These are phyloP conservation scores for Berberis thunbergii DNA, from an alignment of 164 flowering plant species.

Conservation along the genomic window DNA sequence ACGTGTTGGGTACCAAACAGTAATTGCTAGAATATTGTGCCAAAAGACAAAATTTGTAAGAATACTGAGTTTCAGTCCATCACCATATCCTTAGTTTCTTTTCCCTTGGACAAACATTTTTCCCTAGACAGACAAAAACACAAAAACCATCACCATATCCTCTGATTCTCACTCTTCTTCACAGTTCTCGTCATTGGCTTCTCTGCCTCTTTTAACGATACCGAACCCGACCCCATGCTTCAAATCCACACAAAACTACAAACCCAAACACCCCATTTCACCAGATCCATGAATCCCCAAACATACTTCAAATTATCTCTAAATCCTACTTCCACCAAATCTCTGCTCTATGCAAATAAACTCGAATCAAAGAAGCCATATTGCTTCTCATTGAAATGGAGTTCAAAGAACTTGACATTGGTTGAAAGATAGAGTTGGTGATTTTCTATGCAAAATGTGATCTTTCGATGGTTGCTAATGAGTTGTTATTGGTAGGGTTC, in stretches of 20 bases:
- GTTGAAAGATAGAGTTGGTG: slow-evolving; percentile 55
- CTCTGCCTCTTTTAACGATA: slow-evolving; percentile 22
- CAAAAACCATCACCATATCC: not conserved
- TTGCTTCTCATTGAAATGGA: slow-evolving; percentile 36
- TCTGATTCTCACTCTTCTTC: not conserved
- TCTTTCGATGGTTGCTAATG: slow-evolving; percentile 16
- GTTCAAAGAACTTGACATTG: slow-evolving; percentile 18
- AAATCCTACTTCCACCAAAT: slow-evolving; percentile 38
- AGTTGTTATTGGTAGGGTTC: slow-evolving; percentile 27
- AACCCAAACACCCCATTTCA: slow-evolving; percentile 15
- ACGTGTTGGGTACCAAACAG: too few species aligned
- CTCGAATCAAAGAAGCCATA: slow-evolving; percentile 35
- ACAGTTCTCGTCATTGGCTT: slow-evolving; percentile 29
- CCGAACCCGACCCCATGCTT: slow-evolving; percentile 17
- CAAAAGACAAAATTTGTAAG: too few species aligned
- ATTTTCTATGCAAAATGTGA: slow-evolving; percentile 65
- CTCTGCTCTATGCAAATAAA: slow-evolving; percentile 43
- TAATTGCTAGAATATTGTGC: too few species aligned
- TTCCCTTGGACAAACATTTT: too few species aligned
- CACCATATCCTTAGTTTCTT: too few species aligned
- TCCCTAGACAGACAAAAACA: too few species aligned
- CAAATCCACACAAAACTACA: slow-evolving; percentile 12
- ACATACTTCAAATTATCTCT: slow-evolving; percentile 10
- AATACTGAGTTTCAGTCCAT: too few species aligned
- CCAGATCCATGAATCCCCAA: slow-evolving; percentile 6